Conservation (phyloP, 768 basidiomycete species). For the Phallus indusiatus region DNA sequence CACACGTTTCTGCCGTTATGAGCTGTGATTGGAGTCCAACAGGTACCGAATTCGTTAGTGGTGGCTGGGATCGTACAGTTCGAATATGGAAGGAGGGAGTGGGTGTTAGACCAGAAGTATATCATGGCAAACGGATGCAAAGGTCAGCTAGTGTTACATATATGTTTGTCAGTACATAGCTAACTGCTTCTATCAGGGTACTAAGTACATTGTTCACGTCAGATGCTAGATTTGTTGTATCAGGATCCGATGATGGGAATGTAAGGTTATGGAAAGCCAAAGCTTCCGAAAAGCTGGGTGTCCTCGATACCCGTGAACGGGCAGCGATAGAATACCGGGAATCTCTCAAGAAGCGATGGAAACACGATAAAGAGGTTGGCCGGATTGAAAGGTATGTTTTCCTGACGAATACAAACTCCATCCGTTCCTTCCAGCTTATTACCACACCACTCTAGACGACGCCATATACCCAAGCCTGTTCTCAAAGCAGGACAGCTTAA, state of each 20-base stretch:
- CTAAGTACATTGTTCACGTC: constrained; percentile 81
- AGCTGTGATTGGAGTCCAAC: constrained; percentile 97
- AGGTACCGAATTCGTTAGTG: constrained; percentile 90
- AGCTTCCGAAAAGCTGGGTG: constrained; percentile 85
- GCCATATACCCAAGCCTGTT: constrained; percentile 87
- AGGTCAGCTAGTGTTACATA: constrained; percentile 37
- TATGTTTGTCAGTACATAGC: not conserved
- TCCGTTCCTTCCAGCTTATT: not conserved
- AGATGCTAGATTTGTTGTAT: constrained; percentile 84
- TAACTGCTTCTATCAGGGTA: constrained; percentile 41
- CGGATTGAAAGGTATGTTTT: constrained; percentile 64
- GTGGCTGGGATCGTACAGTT: constrained; percentile 92
- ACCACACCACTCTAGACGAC: constrained; percentile 36
- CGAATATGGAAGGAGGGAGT: constrained; percentile 86
- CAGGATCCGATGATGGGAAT: constrained; percentile 92
- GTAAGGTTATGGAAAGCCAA: constrained; percentile 93
- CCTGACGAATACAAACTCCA: not conserved
- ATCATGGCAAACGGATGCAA: constrained; percentile 99
- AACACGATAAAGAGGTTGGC: constrained; percentile 70
- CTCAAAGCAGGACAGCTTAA: constrained; percentile 83
- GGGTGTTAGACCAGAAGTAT: constrained; percentile 78
- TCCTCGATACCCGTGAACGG: constrained; percentile 82
- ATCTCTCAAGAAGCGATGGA: constrained; percentile 82
- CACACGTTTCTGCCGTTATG: constrained; percentile 94
- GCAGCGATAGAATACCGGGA: constrained; percentile 90